Evolutionary conservation across 148 eudicot species (phyloP).

Genomic region (Diospyros kaki): DNA sequence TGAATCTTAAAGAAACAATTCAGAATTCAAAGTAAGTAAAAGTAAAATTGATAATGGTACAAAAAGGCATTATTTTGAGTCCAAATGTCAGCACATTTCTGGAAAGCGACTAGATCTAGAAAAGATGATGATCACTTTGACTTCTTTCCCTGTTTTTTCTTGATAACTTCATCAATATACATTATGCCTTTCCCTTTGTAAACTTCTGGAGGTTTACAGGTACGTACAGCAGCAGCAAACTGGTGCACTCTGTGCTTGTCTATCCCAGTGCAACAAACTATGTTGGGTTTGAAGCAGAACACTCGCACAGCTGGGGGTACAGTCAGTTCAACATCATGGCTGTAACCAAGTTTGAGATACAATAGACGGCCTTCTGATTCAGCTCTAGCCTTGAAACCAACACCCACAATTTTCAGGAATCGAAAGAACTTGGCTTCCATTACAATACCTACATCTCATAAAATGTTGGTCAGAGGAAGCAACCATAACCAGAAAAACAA

Average conservation of each 20-base stretch:
- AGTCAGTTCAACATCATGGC: slow-evolving; percentile 68
- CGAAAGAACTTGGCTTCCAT: slow-evolving; percentile 78
- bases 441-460: too few relatives aligned
- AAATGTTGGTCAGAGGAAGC: too few relatives aligned
- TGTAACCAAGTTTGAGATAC: slow-evolving; percentile 59
- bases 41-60: too few relatives aligned
- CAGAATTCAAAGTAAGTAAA: too few relatives aligned
- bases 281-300: slow-evolving; percentile 61
- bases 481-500: too few relatives aligned
- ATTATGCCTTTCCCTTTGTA: slow-evolving; percentile 68
- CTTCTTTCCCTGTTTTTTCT: slow-evolving; percentile 65
- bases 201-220: slow-evolving; percentile 67
- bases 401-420: slow-evolving; percentile 66
- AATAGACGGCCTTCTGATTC: slow-evolving; percentile 64
- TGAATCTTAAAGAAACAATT: too few relatives aligned
- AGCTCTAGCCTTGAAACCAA: slow-evolving; percentile 73
- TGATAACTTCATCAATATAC: slow-evolving; percentile 69
- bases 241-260: slow-evolving; percentile 67
- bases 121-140: slow-evolving; percentile 28
- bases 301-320: slow-evolving; percentile 78
- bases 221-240: slow-evolving; percentile 67
- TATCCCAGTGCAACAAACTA: slow-evolving; percentile 60
- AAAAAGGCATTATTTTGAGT: background rate
- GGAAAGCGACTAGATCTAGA: background rate
- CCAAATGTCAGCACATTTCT: background rate